Base-by-base conservation (phyloP, 2,329 filamentous ascomycete genomes). In the Ophiostoma pallidulum region DNA sequence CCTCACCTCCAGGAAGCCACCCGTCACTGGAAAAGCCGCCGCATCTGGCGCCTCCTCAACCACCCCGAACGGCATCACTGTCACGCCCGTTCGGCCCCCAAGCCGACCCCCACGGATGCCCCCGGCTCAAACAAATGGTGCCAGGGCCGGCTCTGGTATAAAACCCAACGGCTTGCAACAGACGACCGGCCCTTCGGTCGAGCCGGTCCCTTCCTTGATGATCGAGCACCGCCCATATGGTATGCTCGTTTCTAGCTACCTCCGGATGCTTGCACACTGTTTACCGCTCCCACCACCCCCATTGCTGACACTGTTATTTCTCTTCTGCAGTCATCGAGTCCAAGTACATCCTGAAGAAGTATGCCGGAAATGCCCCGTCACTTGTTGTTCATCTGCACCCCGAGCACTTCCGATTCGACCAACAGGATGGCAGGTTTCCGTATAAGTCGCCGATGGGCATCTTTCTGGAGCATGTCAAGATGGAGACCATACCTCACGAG, bases 401-500 rank as follows among this genome's bases (percentile, higher is more conserved):
- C 9, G 88, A 78, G 4, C 84, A 95, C 65, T 97, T 95, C 62
- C 80, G 85, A 49, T 94, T 98, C 66, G 91, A 97, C 57, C 81
- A 89, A 58, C 91, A 96, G 65, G 89, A 95, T 64, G 86, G 90
- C 59, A 91, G 86, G 61, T 96, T 95, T 58, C 76, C 79, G 5
- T 97, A 97, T 65, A 86, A 87, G 58, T 95, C 89, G 18, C 89
- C 92, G 20, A 96, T 97, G 90, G 80, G 77, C 57, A 66, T 86
- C 16, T 75, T 83, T 56, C 71, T 96, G 32, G 81, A 94, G 55
- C 89, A 95, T 63, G 65, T 97, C 39, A 76, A 76, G 54, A 71
- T 70, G 36, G 78, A 84, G 48, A 94, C 87, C 0, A 73, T 98
- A 31, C 92, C 92, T 1, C 89, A 96, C 64, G 89, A 96, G 57